A percentile compares a stretch with the other conserved stretches of the same genome.
These are phyloP conservation scores for Agrostemma githago DNA, from an alignment of 148 eudicot species.

Conservation along the genomic window DNA sequence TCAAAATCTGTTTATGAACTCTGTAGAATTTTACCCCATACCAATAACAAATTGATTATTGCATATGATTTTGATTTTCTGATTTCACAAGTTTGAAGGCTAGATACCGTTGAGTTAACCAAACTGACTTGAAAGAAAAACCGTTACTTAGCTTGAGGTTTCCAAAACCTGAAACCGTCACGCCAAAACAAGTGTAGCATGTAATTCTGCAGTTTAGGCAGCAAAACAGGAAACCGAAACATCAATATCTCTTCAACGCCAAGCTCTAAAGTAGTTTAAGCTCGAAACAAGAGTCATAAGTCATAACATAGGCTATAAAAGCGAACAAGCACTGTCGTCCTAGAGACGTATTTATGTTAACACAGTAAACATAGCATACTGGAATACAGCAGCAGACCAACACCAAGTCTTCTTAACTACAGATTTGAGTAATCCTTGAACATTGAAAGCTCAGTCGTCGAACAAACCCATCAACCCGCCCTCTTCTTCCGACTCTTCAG, in stretches of 20 bases:
- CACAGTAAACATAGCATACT: neutral
- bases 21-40: too few relatives aligned
- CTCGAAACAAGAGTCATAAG: conserved; percentile 8
- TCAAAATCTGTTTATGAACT: too few relatives aligned
- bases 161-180: too few relatives aligned
- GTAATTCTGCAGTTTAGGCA: too few relatives aligned
- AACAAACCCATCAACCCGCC: conserved; percentile 33
- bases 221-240: too few relatives aligned
- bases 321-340: neutral
- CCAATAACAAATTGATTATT: too few relatives aligned
- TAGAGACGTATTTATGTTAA: conserved; percentile 4
- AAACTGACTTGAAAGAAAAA: too few relatives aligned
- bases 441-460: conserved; percentile 24
- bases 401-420: neutral
- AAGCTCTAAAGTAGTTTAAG: conserved; percentile 8
- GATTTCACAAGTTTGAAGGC: too few relatives aligned
- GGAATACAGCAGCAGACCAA: neutral
- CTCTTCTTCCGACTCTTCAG: conserved; percentile 40
- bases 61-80: too few relatives aligned
- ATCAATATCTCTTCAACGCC: neutral
- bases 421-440: neutral
- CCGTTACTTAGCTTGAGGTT: too few relatives aligned
- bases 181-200: too few relatives aligned
- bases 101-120: too few relatives aligned
- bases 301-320: neutral